Conservation (phyloP, 768 basidiomycete species). For the Hypsizygus marmoreus region DNA sequence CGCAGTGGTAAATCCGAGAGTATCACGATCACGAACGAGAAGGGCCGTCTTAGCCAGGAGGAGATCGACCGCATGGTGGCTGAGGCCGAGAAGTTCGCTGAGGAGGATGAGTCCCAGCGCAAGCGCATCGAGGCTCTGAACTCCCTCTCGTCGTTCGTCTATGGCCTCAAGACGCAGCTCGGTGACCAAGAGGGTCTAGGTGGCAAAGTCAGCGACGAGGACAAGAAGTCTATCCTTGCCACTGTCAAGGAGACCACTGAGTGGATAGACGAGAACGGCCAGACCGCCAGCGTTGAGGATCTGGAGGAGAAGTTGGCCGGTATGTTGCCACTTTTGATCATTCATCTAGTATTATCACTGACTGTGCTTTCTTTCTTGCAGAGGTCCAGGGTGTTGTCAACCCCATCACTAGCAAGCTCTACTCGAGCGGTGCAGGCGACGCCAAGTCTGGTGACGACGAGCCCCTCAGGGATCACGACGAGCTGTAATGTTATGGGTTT, state of each 20-base stretch:
- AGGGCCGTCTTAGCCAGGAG: conserved; percentile 85
- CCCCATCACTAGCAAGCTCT: conserved; percentile 87
- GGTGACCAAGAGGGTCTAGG: conserved; percentile 88
- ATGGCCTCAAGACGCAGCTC: conserved; percentile 85
- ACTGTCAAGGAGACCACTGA: conserved; percentile 87
- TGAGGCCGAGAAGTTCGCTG: conserved; percentile 89
- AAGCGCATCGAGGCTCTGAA: conserved; percentile 88
- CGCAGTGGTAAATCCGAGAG: conserved; percentile 81
- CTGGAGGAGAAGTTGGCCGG: conserved; percentile 86
- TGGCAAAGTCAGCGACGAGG: conserved; percentile 79
- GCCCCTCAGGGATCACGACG: conserved; percentile 44
- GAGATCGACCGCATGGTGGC: conserved; percentile 96
- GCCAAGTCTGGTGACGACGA: conserved; percentile 42
- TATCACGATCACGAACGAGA: conserved; percentile 95
- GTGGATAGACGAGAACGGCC: conserved; percentile 88
- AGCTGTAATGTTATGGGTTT: conserved; percentile 44
- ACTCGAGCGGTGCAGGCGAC: conserved; percentile 42
- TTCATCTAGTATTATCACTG: background rate
- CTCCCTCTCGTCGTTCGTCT: conserved; percentile 78
- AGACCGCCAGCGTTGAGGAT: conserved; percentile 78
- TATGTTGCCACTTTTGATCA: conserved; percentile 22
- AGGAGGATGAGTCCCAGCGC: conserved; percentile 67
- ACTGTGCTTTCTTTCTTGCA: conserved; percentile 11
- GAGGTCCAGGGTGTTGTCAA: conserved; percentile 76
- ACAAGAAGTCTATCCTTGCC: conserved; percentile 81